These are phyloP conservation scores for Phyllosticta capitalensis DNA, from an alignment of 2,329 filamentous ascomycete genomes.

Conservation along the genomic window DNA sequence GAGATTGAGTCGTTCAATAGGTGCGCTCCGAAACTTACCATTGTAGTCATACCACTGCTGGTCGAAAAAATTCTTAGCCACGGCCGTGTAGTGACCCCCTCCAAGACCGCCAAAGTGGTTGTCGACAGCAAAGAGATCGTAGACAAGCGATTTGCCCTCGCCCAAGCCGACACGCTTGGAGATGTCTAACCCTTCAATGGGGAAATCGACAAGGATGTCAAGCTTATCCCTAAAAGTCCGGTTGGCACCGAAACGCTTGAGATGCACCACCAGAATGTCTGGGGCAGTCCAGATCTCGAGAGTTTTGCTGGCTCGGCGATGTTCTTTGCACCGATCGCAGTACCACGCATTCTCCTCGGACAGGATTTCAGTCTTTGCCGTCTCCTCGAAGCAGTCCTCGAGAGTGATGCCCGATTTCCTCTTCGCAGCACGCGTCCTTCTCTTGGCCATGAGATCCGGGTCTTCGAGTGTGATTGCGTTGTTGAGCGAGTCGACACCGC, in stretches of 20 bases:
- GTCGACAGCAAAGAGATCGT: slow-evolving; percentile 91
- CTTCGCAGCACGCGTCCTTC: slow-evolving; percentile 53
- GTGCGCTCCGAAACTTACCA: slow-evolving; percentile 48
- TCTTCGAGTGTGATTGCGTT: slow-evolving; percentile 45
- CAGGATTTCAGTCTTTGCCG: slow-evolving; percentile 84
- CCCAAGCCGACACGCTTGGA: slow-evolving; percentile 68
- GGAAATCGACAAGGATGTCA: slow-evolving; percentile 84
- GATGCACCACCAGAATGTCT: slow-evolving; percentile 86
- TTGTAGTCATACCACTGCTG: slow-evolving; percentile 94
- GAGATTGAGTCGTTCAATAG: slow-evolving; percentile 25
- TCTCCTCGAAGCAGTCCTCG: slow-evolving; percentile 88
- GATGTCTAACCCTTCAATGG: slow-evolving; percentile 77
- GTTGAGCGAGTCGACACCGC: slow-evolving; percentile 53
- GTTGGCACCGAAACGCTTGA: slow-evolving; percentile 89
- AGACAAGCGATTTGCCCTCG: slow-evolving; percentile 72
- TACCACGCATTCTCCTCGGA: slow-evolving; percentile 98
- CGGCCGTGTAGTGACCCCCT: slow-evolving; percentile 93
- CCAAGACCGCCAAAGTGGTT: slow-evolving; percentile 91
- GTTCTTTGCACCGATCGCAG: slow-evolving; percentile 90
- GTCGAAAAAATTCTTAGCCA: slow-evolving; percentile 85
- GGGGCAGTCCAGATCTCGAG: slow-evolving; percentile 96
- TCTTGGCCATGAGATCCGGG: slow-evolving; percentile 53
- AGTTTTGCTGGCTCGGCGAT: slow-evolving; percentile 86
- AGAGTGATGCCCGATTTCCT: slow-evolving; percentile 70
- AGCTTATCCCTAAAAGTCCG: slow-evolving; percentile 81